Evolutionary conservation across 2,329 filamentous ascomycete species (phyloP).

Genomic region (Orbilia oligospora): DNA sequence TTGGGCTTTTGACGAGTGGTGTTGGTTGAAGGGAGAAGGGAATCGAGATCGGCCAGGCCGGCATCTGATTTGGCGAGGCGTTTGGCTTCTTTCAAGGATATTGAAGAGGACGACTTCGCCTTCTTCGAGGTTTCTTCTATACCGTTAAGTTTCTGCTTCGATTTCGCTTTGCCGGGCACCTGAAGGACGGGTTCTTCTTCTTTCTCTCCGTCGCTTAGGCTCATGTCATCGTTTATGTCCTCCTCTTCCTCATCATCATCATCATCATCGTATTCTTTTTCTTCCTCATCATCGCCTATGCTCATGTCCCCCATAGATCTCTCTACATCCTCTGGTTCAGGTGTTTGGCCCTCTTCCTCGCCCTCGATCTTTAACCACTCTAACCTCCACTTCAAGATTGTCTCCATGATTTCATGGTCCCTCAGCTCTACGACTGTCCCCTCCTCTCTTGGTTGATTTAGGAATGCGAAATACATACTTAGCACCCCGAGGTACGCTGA

Average conservation of each 20-base stretch:
- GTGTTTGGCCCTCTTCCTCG: slow-evolving; percentile 70
- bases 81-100: slow-evolving; percentile 65
- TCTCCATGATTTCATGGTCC: slow-evolving; percentile 92
- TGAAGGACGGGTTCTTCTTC: slow-evolving; percentile 2
- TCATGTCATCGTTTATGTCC: slow-evolving; percentile 66
- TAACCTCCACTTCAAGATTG: slow-evolving; percentile 81
- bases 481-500: slow-evolving; percentile 88
- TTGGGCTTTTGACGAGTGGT: slow-evolving; percentile 62
- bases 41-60: slow-evolving; percentile 49
- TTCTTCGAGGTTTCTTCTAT: slow-evolving; percentile 72
- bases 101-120: slow-evolving; percentile 68
- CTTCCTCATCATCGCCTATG: slow-evolving; percentile 67
- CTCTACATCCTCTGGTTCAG: slow-evolving; percentile 35
- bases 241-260: slow-evolving; percentile 67
- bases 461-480: slow-evolving; percentile 92
- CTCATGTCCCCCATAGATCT: slow-evolving; percentile 65
- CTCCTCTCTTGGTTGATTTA: slow-evolving; percentile 69
- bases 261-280: no score
- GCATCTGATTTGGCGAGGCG: slow-evolving; percentile 51
- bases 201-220: slow-evolving; percentile 62
- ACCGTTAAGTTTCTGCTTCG: slow-evolving; percentile 60
- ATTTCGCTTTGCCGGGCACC: slow-evolving; percentile 37
- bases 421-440: slow-evolving; percentile 76
- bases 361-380: slow-evolving; percentile 83
- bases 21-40: slow-evolving; percentile 34